phyloP scores from a whole-genome alignment of 228 moss, liverwort and hornwort species.

The Sphagnum fallax region DNA sequence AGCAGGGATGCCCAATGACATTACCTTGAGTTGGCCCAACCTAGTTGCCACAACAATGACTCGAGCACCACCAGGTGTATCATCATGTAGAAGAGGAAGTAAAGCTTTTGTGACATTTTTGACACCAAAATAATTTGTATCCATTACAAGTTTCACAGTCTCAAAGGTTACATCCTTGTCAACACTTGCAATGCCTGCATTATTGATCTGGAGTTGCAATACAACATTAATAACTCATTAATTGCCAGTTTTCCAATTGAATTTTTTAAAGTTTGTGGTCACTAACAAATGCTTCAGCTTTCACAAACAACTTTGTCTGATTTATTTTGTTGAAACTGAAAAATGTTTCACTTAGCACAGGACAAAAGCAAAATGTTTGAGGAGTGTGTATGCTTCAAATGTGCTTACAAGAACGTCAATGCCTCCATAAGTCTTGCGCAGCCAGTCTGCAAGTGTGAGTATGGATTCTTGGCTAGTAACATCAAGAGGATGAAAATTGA shows the following conservation, averaged over 20 bases:
- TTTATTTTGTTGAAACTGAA: too few species aligned
- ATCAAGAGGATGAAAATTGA: background rate
- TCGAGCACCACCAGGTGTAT: slow-evolving; percentile 20
- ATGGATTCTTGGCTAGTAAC: background rate
- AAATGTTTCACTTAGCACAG: too few species aligned
- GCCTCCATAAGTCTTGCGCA: slow-evolving; percentile 2
- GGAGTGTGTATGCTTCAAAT: background rate
- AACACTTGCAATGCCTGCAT: slow-evolving; percentile 23
- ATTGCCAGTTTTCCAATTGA: too few species aligned
- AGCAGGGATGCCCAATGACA: too few species aligned
- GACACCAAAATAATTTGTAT: slow-evolving; percentile 54
- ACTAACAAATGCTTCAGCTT: too few species aligned
- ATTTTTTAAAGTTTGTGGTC: too few species aligned
- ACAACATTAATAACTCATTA: too few species aligned
- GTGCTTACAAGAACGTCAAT: slow-evolving; percentile 6
- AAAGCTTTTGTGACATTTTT: slow-evolving; percentile 38
- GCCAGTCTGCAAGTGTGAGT: background rate
- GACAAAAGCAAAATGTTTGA: too few species aligned
- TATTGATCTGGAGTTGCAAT: slow-evolving; percentile 25
- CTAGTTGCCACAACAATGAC: slow-evolving; percentile 33
- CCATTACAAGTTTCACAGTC: slow-evolving; percentile 34
- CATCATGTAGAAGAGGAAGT: slow-evolving; percentile 30
- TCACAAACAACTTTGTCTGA: too few species aligned
- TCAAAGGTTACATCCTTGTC: slow-evolving; percentile 26
- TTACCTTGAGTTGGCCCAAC: slow-evolving; percentile 34